phyloP scores from a whole-genome alignment of 192 early-diverging fungal species.

The Dissophora ornata region DNA sequence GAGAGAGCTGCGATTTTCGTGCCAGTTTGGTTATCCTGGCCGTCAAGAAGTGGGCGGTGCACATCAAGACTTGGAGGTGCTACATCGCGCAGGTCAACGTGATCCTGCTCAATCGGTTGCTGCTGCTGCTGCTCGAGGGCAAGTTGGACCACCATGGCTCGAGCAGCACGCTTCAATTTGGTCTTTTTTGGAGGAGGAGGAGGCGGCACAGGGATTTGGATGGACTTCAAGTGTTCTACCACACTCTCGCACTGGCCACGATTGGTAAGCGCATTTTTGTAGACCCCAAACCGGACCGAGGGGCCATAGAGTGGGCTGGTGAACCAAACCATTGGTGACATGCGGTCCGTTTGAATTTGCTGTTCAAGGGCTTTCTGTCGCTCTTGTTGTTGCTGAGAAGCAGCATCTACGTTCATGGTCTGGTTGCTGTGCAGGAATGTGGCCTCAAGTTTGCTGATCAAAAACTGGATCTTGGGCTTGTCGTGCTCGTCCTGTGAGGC shows the following conservation, averaged over 20 bases:
- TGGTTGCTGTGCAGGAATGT: slow-evolving; percentile 25
- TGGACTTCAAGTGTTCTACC: slow-evolving; percentile 17
- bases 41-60: too few relatives aligned
- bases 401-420: slow-evolving; percentile 24
- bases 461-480: slow-evolving; percentile 18
- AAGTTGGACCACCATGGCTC: too few relatives aligned
- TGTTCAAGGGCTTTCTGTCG: slow-evolving; percentile 27
- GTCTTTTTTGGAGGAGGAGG: slow-evolving; percentile 10
- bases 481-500: slow-evolving; percentile 52
- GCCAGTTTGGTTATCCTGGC: slow-evolving; percentile 16
- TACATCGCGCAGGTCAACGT: too few relatives aligned
- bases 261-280: slow-evolving; percentile 51
- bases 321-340: slow-evolving; percentile 58
- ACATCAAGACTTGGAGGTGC: too few relatives aligned
- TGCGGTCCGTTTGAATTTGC: slow-evolving; percentile 30
- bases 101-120: too few relatives aligned
- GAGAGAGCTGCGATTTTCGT: too few relatives aligned
- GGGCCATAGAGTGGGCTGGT: slow-evolving; percentile 30
- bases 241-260: slow-evolving; percentile 31
- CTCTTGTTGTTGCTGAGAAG: slow-evolving; percentile 28
- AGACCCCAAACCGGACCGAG: slow-evolving; percentile 57
- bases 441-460: slow-evolving; percentile 49
- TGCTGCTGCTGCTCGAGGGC: too few relatives aligned
- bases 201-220: slow-evolving; percentile 22
- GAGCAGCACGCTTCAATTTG: slow-evolving; percentile 24